phyloP scores from a whole-genome alignment of 331 rosid genomes.

The Quercus lobata region DNA sequence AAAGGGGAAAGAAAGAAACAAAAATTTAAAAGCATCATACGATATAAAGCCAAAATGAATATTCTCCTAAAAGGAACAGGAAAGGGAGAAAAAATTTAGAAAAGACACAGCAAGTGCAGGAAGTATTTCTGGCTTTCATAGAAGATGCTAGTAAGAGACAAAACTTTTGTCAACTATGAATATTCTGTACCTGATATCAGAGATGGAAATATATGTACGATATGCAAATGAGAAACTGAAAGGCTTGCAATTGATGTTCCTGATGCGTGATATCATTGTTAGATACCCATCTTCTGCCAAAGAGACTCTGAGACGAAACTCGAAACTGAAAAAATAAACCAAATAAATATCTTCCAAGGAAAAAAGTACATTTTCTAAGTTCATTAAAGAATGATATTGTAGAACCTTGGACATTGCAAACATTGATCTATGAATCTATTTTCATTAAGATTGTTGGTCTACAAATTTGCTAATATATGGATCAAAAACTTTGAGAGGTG shows the following conservation, averaged over 20 bases:
- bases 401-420: not conserved
- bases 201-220: slow-evolving; percentile 70
- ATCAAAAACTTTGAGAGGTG: not conserved
- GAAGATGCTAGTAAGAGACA: not conserved
- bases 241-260: slow-evolving; percentile 76
- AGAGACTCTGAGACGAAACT: slow-evolving; percentile 74
- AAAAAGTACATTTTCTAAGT: not conserved
- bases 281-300: slow-evolving; percentile 66
- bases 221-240: slow-evolving; percentile 81
- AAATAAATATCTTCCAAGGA: not conserved
- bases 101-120: not conserved
- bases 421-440: not conserved
- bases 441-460: not conserved
- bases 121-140: not conserved
- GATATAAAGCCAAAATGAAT: not conserved
- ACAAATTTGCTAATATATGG: not conserved
- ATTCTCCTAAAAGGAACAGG: not conserved
- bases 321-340: slow-evolving; percentile 49
- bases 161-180: not conserved
- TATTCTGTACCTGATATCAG: slow-evolving; percentile 70
- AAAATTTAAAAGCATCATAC: no score
- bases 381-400: not conserved
- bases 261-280: slow-evolving; percentile 58
- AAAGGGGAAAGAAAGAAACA: no score
- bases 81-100: not conserved